Evolutionary conservation across 139 green algal species (phyloP).

Genomic region (Auxenochlorella pyrenoidosa): DNA sequence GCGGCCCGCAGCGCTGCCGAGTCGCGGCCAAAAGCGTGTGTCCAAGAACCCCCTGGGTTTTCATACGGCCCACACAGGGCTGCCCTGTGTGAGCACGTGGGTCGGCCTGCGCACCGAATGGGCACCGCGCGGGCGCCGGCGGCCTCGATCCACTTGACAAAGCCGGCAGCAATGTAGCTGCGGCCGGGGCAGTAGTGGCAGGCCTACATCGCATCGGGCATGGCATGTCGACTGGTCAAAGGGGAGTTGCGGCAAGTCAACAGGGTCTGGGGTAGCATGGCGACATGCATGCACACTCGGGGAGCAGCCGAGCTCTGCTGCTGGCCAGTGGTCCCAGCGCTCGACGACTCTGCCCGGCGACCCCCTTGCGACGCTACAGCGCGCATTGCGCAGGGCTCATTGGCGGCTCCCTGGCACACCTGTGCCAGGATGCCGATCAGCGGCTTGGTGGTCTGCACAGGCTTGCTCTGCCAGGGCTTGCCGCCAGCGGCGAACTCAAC

Average conservation of each 20-base stretch:
- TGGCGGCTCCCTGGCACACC: neutral
- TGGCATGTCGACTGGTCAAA: neutral
- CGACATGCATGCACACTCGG: too few species aligned
- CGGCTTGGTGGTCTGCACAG: constrained; percentile 56
- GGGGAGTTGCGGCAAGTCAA: neutral
- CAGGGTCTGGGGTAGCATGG: too few species aligned
- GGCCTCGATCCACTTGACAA: constrained; percentile 81
- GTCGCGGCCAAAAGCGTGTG: too few species aligned
- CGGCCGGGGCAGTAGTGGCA: constrained; percentile 68
- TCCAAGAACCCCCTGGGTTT: neutral
- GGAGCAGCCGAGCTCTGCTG: too few species aligned
- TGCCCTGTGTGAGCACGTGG: too few species aligned
- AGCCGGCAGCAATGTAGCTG: constrained; percentile 74
- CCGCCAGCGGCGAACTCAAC: neutral
- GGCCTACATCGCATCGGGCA: constrained; percentile 32
- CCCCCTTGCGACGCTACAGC: neutral
- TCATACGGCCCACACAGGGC: neutral
- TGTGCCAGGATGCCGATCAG: constrained; percentile 78
- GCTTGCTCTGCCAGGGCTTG: constrained; percentile 28
- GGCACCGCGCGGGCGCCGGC: constrained; percentile 72
- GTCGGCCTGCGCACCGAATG: constrained; percentile 50
- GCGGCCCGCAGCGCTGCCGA: neutral
- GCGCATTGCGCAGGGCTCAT: too few species aligned
- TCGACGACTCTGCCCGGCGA: neutral
- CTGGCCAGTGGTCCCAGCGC: too few species aligned